Evolutionary conservation across 305 asterid genomes (phyloP).

Genomic region (Striga hermonthica): DNA sequence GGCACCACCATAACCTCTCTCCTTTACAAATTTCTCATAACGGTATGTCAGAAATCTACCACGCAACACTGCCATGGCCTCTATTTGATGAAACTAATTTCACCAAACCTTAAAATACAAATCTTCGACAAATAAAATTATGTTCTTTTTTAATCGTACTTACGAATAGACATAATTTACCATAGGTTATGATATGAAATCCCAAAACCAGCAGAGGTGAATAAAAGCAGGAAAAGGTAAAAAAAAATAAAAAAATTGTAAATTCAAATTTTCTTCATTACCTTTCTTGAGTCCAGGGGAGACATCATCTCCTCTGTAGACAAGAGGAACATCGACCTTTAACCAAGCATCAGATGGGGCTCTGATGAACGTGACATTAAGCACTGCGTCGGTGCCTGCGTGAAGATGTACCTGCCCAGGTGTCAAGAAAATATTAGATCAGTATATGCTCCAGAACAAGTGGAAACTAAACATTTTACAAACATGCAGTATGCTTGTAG

Average conservation of each 20-base stretch:
- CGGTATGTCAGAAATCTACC: too few species aligned
- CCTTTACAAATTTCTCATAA: too few species aligned
- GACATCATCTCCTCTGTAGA: conserved; percentile 80
- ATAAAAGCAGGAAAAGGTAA: not conserved
- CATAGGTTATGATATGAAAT: not conserved
- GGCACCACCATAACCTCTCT: too few species aligned
- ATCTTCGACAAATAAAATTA: too few species aligned
- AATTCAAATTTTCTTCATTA: conserved; percentile 16
- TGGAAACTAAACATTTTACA: too few species aligned
- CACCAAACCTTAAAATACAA: too few species aligned
- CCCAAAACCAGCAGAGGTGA: not conserved
- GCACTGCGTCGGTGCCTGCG: conserved; percentile 74
- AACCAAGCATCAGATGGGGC: conserved; percentile 81
- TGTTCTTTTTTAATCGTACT: too few species aligned
- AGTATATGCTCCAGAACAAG: conserved; percentile 10
- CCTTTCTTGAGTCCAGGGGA: conserved; percentile 95
- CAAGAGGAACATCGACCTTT: conserved; percentile 83
- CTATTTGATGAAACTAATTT: too few species aligned
- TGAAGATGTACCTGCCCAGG: conserved; percentile 79
- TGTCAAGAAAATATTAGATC: conserved; percentile 34
- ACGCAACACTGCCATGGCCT: too few species aligned
- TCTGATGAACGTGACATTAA: conserved; percentile 84
- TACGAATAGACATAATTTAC: not conserved
- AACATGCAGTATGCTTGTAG: not conserved
- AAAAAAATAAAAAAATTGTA: too few species aligned